phyloP scores from a whole-genome alignment of 2,329 filamentous ascomycete species.

The Claviceps pazoutovae region DNA sequence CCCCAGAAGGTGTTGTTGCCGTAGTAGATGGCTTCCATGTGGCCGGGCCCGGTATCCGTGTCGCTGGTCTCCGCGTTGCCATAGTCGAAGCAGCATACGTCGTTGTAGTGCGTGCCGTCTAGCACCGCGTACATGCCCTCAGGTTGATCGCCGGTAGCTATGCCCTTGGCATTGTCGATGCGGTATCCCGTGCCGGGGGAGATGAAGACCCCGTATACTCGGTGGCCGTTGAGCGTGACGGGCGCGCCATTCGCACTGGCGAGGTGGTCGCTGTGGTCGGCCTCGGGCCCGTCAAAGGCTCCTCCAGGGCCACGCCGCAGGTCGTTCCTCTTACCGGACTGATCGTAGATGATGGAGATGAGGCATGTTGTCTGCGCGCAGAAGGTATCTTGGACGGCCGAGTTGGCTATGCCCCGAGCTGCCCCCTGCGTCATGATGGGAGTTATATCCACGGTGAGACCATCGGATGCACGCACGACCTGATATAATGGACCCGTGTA shows the following conservation, averaged over 20 bases:
- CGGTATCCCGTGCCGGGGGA: slow-evolving; percentile 50
- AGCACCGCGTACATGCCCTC: slow-evolving; percentile 48
- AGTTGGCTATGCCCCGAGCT: slow-evolving; percentile 42
- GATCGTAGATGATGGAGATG: slow-evolving; percentile 52
- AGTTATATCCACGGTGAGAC: slow-evolving; percentile 5
- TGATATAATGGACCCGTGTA: slow-evolving; percentile 45
- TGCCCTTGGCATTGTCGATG: slow-evolving; percentile 38
- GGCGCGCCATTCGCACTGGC: slow-evolving; percentile 46
- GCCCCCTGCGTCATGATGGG: slow-evolving; percentile 18
- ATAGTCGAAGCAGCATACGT: slow-evolving; percentile 42
- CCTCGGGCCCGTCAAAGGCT: slow-evolving; percentile 39
- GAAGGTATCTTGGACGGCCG: slow-evolving; percentile 45
- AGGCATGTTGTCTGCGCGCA: slow-evolving; percentile 47
- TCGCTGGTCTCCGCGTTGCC: slow-evolving; percentile 41
- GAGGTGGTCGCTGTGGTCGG: slow-evolving; percentile 44
- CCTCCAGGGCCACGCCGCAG: slow-evolving; percentile 46
- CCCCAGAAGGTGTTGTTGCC: slow-evolving; percentile 41
- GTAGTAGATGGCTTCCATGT: slow-evolving; percentile 58
- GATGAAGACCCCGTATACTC: slow-evolving; percentile 50
- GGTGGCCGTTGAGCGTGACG: slow-evolving; percentile 44
- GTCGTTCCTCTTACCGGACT: slow-evolving; percentile 47
- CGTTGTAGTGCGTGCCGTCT: slow-evolving; percentile 46
- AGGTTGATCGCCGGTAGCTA: slow-evolving; percentile 38
- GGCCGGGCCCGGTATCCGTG: slow-evolving; percentile 42
- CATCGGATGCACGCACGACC: slow-evolving; percentile 39